Evolutionary conservation across 805 yeast genomes (phyloP), one percentile per base, ranked within the genome.

Genomic region (Candida vartiovaarae): DNA sequence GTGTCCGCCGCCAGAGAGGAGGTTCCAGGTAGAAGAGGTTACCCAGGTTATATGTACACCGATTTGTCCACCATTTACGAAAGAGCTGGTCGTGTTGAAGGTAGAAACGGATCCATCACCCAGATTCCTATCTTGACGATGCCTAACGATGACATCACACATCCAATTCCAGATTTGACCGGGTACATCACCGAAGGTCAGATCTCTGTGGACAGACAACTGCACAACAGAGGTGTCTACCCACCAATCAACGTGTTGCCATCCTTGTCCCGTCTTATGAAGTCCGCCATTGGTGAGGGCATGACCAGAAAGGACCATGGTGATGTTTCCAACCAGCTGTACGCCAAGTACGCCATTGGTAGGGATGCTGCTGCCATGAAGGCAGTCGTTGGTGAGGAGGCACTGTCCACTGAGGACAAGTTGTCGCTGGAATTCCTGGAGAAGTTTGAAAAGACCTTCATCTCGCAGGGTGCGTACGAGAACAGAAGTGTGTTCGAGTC

Each of bases 1-100:
- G 99, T 93, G 41, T 89, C 97, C 51, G 99, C 99, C 49, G 99
- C 99, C 39, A 89, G 99, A 77, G 99, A 93, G 72, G 99, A 95
- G 73, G 99, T 93, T 38, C 99, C 99, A 64, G 99, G 99, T 77
- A 89, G 99, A 80, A 89, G 99, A 82, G 99, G 99, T 76, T 93
- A 93, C 70, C 99, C 99, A 53, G 99, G 99, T 85, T 93, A 93
- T 70, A 93, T 93, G 99, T 93, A 93, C 74, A 93, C 99, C 39
- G 99, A 93, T 83, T 87, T 93, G 75, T 87, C 98, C 41, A 93
- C 98, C 41, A 89, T 93, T 62, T 93, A 93, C 68, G 99, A 93
- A 74, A 87, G 99, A 76, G 99, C 99, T 38, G 99, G 99, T 67
- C 86, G 99, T 76, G 98, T 93, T 51, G 99, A 93, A 72, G 99